Conservation (phyloP, 2,329 filamentous ascomycete genomes). For the Tolypocladium tropicale region DNA sequence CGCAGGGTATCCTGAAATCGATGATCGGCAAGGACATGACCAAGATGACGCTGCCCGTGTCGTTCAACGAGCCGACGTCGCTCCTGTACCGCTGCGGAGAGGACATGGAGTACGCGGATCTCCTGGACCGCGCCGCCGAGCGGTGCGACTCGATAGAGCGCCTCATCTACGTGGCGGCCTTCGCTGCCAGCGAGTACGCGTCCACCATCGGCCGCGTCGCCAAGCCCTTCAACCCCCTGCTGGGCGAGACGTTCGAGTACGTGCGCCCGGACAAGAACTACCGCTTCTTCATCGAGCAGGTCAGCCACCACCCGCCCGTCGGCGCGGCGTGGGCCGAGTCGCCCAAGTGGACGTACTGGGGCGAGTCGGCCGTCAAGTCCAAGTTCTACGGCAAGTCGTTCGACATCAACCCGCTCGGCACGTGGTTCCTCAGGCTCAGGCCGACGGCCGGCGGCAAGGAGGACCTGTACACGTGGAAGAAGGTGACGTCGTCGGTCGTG, state of each 20-base stretch:
- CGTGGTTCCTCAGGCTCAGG: conserved; percentile 86
- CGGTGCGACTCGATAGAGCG: conserved; percentile 81
- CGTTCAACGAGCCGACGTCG: conserved; percentile 97
- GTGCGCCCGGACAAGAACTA: conserved; percentile 93
- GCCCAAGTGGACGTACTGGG: conserved; percentile 93
- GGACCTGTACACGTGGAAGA: conserved; percentile 97
- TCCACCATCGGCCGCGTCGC: conserved; percentile 94
- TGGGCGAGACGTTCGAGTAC: conserved; percentile 97
- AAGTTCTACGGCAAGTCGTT: conserved; percentile 98
- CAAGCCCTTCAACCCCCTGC: conserved; percentile 93
- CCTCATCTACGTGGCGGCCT: conserved; percentile 88
- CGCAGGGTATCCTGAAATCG: conserved; percentile 92
- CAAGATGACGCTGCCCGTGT: conserved; percentile 96
- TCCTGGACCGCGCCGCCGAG: conserved; percentile 81
- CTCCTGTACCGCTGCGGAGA: conserved; percentile 89
- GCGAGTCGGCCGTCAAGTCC: conserved; percentile 87
- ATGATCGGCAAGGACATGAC: conserved; percentile 99
- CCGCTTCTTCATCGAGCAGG: conserved; percentile 96
- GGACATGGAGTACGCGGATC: conserved; percentile 95
- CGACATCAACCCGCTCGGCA: conserved; percentile 90
- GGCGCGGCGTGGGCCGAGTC: conserved; percentile 90
- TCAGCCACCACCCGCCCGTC: conserved; percentile 92
- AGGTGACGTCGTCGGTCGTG: conserved; percentile 93
- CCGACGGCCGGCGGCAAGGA: conserved; percentile 64
- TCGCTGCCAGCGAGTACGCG: conserved; percentile 92